Percentiles rank a stretch among this genome's conserved stretches.
phyloP scores from a whole-genome alignment of 805 yeast genomes.

The Pichia phayaonensis region DNA sequence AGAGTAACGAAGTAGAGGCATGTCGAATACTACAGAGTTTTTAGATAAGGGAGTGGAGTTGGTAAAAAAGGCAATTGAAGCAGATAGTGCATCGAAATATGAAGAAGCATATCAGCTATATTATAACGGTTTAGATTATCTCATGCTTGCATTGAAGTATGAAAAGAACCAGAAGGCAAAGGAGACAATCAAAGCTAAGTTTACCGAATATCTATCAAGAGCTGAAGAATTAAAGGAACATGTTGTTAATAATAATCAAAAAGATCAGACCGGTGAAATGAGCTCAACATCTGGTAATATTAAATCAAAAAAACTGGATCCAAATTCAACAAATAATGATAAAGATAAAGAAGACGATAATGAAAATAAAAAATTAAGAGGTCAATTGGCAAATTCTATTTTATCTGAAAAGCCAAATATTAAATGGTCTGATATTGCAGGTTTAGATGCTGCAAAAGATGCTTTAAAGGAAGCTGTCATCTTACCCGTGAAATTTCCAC shows the following conservation, averaged over 20 bases:
- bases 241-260: conserved; percentile 52
- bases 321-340: conserved; percentile 28
- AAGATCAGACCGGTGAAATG: conserved; percentile 40
- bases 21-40: conserved; percentile 49
- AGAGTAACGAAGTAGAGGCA: neutral
- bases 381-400: conserved; percentile 88
- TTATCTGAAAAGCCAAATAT: conserved; percentile 88
- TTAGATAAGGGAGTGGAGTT: conserved; percentile 90
- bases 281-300: conserved; percentile 52
- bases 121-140: conserved; percentile 87
- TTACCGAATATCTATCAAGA: conserved; percentile 83
- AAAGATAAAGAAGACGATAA: conserved; percentile 51
- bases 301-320: conserved; percentile 40
- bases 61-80: conserved; percentile 90
- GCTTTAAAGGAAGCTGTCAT: conserved; percentile 97
- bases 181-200: conserved; percentile 79
- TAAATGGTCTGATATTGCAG: conserved; percentile 93
- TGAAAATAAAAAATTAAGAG: conserved; percentile 82
- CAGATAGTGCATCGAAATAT: conserved; percentile 81
- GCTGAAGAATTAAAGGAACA: conserved; percentile 93
- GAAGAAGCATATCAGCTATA: conserved; percentile 93
- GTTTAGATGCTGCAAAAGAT: conserved; percentile 90
- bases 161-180: conserved; percentile 88
- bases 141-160: conserved; percentile 91
- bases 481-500: conserved; percentile 93